phyloP scores from a whole-genome alignment of 2,329 filamentous ascomycete genomes.

The Penicillium sp. region DNA sequence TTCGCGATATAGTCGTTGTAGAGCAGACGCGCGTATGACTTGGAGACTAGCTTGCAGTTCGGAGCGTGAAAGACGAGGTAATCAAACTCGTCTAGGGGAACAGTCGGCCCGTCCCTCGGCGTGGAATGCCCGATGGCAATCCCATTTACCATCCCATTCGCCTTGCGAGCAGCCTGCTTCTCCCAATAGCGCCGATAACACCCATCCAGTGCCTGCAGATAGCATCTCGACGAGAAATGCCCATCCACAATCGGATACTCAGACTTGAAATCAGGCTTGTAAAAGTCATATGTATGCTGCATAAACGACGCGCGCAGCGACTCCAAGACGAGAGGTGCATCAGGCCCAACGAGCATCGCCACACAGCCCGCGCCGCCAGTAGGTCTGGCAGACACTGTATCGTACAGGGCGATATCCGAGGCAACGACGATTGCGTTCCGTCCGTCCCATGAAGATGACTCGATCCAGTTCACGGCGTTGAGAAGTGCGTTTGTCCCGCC shows the following conservation, averaged over 20 bases:
- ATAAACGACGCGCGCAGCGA: constrained; percentile 78
- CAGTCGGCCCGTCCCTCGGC: constrained; percentile 29
- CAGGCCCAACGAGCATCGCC: constrained; percentile 75
- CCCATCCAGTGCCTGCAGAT: constrained; percentile 75
- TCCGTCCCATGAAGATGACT: constrained; percentile 85
- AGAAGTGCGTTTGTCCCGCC: constrained; percentile 82
- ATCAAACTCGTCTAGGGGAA: constrained; percentile 76
- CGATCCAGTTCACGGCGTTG: constrained; percentile 82
- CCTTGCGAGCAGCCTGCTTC: constrained; percentile 54
- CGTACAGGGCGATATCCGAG: constrained; percentile 82
- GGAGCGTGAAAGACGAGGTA: constrained; percentile 82
- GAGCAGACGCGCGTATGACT: constrained; percentile 81
- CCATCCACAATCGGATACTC: constrained; percentile 86
- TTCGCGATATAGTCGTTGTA: constrained; percentile 83
- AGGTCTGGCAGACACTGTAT: constrained; percentile 78
- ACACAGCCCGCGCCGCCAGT: constrained; percentile 79
- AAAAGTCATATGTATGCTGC: constrained; percentile 85
- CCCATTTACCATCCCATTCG: constrained; percentile 53
- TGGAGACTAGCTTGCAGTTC: constrained; percentile 83
- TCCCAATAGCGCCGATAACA: constrained; percentile 84
- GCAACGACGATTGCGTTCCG: constrained; percentile 77
- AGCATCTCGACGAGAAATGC: constrained; percentile 80
- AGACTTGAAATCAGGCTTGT: constrained; percentile 84
- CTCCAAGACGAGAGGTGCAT: constrained; percentile 75
- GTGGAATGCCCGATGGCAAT: constrained; percentile 49